These are phyloP conservation scores for Kalanchoe fedtschenkoi DNA, from an alignment of 164 flowering plant genomes.

Conservation along the genomic window DNA sequence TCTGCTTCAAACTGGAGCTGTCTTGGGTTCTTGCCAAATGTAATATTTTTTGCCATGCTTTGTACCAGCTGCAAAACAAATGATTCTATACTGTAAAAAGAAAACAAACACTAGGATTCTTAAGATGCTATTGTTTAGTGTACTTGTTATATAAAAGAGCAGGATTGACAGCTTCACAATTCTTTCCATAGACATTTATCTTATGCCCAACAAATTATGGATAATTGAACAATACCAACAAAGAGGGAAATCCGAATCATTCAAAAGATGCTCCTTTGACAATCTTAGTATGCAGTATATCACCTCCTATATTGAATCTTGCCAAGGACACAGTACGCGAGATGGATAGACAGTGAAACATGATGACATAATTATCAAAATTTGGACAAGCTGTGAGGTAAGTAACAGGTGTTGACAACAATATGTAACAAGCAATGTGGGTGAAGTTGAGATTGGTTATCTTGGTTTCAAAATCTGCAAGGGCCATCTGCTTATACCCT, in stretches of 20 bases:
- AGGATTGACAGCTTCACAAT: not conserved
- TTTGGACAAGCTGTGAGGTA: too few relatives aligned
- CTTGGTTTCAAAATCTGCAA: too few relatives aligned
- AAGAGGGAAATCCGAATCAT: not conserved
- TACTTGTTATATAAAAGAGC: not conserved
- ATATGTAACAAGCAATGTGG: too few relatives aligned
- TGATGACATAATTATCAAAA: too few relatives aligned
- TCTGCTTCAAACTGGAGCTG: slow-evolving; percentile 8
- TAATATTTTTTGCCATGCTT: slow-evolving; percentile 4
- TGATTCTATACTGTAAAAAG: too few relatives aligned
- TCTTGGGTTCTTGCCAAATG: slow-evolving; percentile 6
- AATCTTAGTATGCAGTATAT: not conserved
- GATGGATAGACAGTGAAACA: too few relatives aligned
- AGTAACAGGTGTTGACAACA: too few relatives aligned
- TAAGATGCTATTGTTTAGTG: not conserved
- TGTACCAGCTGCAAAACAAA: not conserved
- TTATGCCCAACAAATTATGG: not conserved
- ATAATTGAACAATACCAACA: not conserved
- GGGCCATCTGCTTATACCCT: too few relatives aligned
- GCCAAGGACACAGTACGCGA: too few relatives aligned
- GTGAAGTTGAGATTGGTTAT: too few relatives aligned
- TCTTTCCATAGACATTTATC: not conserved
- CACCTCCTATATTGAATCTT: too few relatives aligned
- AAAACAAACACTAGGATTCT: not conserved
- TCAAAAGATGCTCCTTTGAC: not conserved